phyloP scores from a whole-genome alignment of 345 rosid genomes.

The Boechera retrofracta region DNA sequence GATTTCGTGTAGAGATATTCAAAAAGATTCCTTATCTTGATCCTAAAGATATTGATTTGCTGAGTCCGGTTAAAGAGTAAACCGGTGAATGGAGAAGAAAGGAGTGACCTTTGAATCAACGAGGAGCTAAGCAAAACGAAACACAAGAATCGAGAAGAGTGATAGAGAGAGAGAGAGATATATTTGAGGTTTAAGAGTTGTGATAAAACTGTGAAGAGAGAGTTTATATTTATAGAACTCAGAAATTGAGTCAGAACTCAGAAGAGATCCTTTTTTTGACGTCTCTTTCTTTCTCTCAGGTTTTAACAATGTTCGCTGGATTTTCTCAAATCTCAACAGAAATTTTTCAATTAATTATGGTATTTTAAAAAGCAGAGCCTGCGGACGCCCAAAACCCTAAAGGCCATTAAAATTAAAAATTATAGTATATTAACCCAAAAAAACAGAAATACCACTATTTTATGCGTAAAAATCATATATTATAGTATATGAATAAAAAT shows the following conservation, averaged over 20 bases:
- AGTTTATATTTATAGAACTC: conserved; percentile 39
- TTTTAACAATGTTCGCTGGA: conserved; percentile 32
- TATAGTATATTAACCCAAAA: too few relatives aligned
- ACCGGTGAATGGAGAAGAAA: background rate
- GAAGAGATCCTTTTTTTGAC: conserved; percentile 44
- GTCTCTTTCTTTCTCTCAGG: conserved; percentile 39
- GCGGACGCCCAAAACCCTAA: too few relatives aligned
- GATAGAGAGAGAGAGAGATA: conserved; percentile 27
- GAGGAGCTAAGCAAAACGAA: background rate
- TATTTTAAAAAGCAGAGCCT: background rate
- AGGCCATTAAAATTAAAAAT: too few relatives aligned
- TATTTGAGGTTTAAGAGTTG: conserved; percentile 24
- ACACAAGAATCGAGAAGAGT: conserved; percentile 22
- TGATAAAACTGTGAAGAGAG: conserved; percentile 38
- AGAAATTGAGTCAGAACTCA: conserved; percentile 2
- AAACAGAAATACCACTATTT: background rate
- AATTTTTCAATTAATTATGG: background rate
- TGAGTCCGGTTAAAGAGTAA: conserved; percentile 15
- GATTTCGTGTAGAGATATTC: conserved; percentile 28
- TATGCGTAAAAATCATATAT: background rate
- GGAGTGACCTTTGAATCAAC: conserved; percentile 17
- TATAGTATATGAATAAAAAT: background rate
- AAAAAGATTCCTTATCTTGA: conserved; percentile 34
- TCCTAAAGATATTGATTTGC: conserved; percentile 14
- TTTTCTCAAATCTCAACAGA: conserved; percentile 41